Evolutionary conservation across 345 rosid species (phyloP).

Genomic region (Acer negundo): DNA sequence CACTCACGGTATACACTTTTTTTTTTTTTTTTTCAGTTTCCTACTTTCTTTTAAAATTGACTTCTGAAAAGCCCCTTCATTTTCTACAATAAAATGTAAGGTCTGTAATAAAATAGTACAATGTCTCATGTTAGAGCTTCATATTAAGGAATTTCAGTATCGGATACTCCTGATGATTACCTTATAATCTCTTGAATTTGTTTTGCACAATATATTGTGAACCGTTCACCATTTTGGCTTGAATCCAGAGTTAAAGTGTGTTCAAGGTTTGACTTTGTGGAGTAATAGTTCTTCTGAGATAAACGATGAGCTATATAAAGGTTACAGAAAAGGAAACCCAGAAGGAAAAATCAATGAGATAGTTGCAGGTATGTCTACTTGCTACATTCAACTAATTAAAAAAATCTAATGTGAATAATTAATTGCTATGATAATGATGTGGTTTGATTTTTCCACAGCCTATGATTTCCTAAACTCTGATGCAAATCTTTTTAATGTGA

Average conservation of each 20-base stretch:
- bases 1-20: slow-evolving; percentile 41
- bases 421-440: slow-evolving; percentile 5
- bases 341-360: slow-evolving; percentile 65
- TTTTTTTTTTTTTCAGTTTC: too few relatives aligned
- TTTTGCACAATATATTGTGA: not conserved
- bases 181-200: not conserved
- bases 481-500: slow-evolving; percentile 53
- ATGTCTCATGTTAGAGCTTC: too few relatives aligned
- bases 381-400: not conserved
- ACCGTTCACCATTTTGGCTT: slow-evolving; percentile 17
- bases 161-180: not conserved
- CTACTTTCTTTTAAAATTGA: too few relatives aligned
- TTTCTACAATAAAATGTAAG: too few relatives aligned
- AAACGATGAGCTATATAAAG: slow-evolving; percentile 71
- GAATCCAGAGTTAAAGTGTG: slow-evolving; percentile 53
- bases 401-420: slow-evolving; percentile 7
- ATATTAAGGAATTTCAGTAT: not conserved
- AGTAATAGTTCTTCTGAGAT: slow-evolving; percentile 60
- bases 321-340: slow-evolving; percentile 66
- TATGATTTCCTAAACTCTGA: slow-evolving; percentile 80
- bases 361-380: slow-evolving; percentile 60
- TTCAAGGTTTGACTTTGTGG: slow-evolving; percentile 63
- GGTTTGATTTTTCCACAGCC: slow-evolving; percentile 44
- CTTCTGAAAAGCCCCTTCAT: too few relatives aligned
- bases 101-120: too few relatives aligned